Percentiles rank a stretch among this genome's conserved stretches.
phyloP scores from a whole-genome alignment of 257 asterid species.

The Henckelia pumila region DNA sequence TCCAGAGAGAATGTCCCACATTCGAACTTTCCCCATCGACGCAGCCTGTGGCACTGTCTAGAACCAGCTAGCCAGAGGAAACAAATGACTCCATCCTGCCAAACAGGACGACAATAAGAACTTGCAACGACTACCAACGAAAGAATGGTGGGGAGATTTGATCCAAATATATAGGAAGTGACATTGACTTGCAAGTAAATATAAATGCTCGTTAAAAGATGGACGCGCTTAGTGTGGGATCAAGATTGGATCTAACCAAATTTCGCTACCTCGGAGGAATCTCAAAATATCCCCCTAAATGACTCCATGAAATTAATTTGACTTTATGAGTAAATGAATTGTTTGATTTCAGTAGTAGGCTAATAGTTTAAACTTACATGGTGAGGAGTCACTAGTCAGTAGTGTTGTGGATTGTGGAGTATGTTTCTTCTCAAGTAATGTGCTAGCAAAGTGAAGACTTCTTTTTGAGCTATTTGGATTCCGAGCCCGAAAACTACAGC shows the following conservation, averaged over 20 bases:
- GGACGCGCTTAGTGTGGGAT: background rate
- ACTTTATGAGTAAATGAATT: background rate
- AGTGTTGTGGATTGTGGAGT: background rate
- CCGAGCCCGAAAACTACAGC: background rate
- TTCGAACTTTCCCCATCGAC: conserved; percentile 64
- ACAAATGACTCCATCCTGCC: conserved; percentile 69
- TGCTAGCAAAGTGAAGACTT: background rate
- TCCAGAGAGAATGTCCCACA: conserved; percentile 91
- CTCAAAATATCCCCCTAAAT: background rate
- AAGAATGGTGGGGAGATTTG: background rate
- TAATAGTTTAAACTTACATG: background rate
- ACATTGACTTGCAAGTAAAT: background rate
- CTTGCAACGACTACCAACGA: background rate
- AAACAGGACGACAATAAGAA: background rate
- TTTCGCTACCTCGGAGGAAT: background rate
- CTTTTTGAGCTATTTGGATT: background rate
- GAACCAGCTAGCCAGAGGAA: conserved; percentile 65
- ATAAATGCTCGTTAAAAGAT: background rate
- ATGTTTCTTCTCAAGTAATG: background rate
- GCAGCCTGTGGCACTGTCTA: conserved; percentile 65
- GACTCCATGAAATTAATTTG: background rate
- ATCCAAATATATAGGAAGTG: background rate
- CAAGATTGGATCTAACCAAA: background rate
- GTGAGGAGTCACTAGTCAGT: background rate
- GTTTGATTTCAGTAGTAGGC: too few species aligned